phyloP scores from a whole-genome alignment of 371 early-diverging fungal genomes.

The Zopfochytrium polystomum region DNA sequence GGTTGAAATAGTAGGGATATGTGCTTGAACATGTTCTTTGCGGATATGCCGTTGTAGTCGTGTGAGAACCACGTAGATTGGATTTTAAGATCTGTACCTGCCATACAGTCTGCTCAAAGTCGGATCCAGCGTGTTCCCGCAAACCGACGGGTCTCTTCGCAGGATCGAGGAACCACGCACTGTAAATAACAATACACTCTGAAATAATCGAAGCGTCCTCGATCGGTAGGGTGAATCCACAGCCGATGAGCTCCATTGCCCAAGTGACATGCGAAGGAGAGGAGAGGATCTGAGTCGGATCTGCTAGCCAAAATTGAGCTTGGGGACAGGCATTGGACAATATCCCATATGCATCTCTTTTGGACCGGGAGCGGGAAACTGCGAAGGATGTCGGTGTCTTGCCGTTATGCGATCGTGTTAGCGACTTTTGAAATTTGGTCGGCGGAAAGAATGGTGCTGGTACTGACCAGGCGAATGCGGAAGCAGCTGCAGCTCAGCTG shows the following conservation, averaged over 20 bases:
- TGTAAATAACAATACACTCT: constrained; percentile 64
- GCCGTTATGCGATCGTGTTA: not conserved
- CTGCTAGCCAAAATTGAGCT: constrained; percentile 1
- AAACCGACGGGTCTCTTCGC: constrained; percentile 59
- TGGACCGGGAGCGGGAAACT: constrained; percentile 63
- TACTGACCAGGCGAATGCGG: constrained; percentile 64
- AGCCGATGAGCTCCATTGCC: constrained; percentile 81
- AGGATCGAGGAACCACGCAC: constrained; percentile 74
- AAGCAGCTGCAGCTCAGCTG: constrained; percentile 63
- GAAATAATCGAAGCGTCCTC: constrained; percentile 69
- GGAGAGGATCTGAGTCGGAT: constrained; percentile 16
- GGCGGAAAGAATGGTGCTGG: not conserved
- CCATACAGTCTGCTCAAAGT: constrained; percentile 52
- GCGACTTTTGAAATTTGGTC: not conserved
- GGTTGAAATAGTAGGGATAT: constrained; percentile 70
- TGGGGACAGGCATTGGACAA: constrained; percentile 57
- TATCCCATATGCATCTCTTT: constrained; percentile 60
- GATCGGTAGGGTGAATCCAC: constrained; percentile 73
- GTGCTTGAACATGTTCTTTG: constrained; percentile 70
- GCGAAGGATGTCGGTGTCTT: constrained; percentile 66
- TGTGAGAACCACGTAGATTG: not conserved
- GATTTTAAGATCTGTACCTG: constrained; percentile 39
- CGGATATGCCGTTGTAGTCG: constrained; percentile 40
- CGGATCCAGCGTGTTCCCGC: constrained; percentile 34
- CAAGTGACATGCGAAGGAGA: constrained; percentile 66